Evolutionary conservation across 2,329 filamentous ascomycete species (phyloP).

Genomic region (Ophiostoma ulmi): DNA sequence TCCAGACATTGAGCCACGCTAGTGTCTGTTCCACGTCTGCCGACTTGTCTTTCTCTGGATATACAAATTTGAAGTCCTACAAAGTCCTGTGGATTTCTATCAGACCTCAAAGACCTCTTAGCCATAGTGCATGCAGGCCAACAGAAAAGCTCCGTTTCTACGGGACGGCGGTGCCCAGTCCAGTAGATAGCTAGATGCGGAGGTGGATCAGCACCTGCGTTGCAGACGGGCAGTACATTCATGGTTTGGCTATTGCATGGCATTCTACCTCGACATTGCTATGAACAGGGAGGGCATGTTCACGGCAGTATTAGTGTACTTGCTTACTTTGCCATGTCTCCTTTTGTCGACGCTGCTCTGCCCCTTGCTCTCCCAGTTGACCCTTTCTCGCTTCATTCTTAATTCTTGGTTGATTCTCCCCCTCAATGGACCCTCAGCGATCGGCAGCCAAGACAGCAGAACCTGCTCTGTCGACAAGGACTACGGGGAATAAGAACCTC

Average conservation of each 20-base stretch:
- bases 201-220: constrained; percentile 2
- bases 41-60: no score
- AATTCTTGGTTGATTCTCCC: no score
- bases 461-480: background rate
- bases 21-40: background rate
- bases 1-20: background rate
- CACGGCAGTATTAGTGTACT: background rate
- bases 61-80: no score
- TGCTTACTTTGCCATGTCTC: no score
- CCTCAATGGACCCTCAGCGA: background rate
- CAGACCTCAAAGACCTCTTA: no score
- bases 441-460: background rate
- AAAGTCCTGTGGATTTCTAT: no score
- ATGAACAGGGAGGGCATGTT: background rate
- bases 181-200: background rate
- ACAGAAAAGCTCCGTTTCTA: background rate
- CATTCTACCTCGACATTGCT: constrained; percentile 2
- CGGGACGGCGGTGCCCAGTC: background rate
- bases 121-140: background rate
- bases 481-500: background rate
- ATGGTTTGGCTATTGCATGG: background rate
- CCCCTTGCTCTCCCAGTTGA: no score
- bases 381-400: background rate
- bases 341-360: no score
- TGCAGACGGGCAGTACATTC: background rate